phyloP scores from a whole-genome alignment of 495 filamentous ascomycete species.

The Penicillium arizonense region DNA sequence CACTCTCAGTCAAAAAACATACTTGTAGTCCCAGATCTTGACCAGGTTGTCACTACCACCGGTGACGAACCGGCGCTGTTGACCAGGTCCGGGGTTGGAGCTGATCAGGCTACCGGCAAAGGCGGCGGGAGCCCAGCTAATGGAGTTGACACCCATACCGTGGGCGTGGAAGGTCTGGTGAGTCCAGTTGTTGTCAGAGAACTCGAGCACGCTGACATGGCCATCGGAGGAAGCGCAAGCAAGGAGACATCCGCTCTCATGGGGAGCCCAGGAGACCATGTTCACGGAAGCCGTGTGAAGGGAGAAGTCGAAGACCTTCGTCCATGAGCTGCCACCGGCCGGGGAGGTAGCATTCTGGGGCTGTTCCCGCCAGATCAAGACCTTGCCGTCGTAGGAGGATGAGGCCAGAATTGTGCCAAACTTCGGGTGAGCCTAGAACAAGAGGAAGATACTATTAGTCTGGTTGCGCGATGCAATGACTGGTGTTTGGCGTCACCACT shows the following conservation, averaged over 20 bases:
- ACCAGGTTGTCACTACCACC: conserved; percentile 90
- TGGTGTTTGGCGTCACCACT: conserved; percentile 20
- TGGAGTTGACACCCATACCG: conserved; percentile 88
- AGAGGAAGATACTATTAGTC: conserved; percentile 15
- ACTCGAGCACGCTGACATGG: conserved; percentile 88
- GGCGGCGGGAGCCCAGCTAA: conserved; percentile 88
- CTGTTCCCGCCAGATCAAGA: conserved; percentile 96
- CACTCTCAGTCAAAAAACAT: conserved; percentile 13
- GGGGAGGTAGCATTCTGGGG: conserved; percentile 45
- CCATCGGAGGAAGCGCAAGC: conserved; percentile 94
- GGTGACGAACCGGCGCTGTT: conserved; percentile 79
- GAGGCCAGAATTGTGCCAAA: conserved; percentile 97
- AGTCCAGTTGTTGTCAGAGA: conserved; percentile 86
- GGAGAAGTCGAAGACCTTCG: conserved; percentile 83
- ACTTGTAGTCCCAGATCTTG: conserved; percentile 81
- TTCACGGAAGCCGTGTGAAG: conserved; percentile 94
- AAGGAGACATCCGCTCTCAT: conserved; percentile 91
- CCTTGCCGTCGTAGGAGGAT: conserved; percentile 94
- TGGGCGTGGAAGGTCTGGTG: conserved; percentile 89
- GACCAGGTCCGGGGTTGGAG: conserved; percentile 58
- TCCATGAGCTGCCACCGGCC: conserved; percentile 58
- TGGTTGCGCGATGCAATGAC: conserved; percentile 6
- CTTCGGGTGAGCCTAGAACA: conserved; percentile 79
- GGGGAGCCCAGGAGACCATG: conserved; percentile 94
- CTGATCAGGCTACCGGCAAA: conserved; percentile 77